Base-by-base conservation (phyloP, 495 filamentous ascomycete genomes). In the Aspergillus biplanus region DNA sequence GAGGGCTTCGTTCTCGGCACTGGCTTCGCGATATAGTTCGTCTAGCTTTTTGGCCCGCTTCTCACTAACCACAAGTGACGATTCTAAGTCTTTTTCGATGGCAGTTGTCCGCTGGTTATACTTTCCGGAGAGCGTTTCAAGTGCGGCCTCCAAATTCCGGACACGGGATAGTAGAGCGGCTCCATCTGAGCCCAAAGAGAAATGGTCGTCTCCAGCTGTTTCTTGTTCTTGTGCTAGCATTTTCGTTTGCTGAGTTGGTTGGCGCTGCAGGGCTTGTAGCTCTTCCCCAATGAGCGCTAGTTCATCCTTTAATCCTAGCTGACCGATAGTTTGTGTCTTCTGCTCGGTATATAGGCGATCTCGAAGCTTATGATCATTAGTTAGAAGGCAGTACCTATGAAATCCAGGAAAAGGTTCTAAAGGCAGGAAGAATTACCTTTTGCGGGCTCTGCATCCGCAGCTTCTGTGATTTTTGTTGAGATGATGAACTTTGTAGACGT, bases 1-100 rank as follows among this genome's bases (percentile, higher is more conserved):
- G 44, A 97, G 81, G 53, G 95, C 86, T 75, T 97, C 94, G 65
- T 97, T 99, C 79, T 98, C 95, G 0, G 91, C 91, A 69, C 87
- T 94, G 16, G 88, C 86, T 67, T 97, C 90, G 62, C 92, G 90
- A 76, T 96, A 95, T 39, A 97, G 75, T 73, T 95, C 91, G 71
- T 97, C 93, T 37, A 97, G 85, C 46, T 91, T 89, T 68, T 87
- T 89, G 48, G 88, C 89, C 59, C 95, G 94, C 52, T 80, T 83
- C 70, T 97, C 92, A 59, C 83, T 86, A 4, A 90, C 85, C 39
- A 86, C 79, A 6, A 96, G 81, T 1, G 85, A 87, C 9, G 81
- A 85, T 53, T 92, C 88, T 52, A 93, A 64, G 61, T 94, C 90
- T 60, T 76, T 80, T 56, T 88, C 85, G 13, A 96, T 76, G 2